Percentiles rank a stretch among this genome's conserved stretches.
Conservation (phyloP, 331 rosid genomes). For the Malus hybrid region DNA sequence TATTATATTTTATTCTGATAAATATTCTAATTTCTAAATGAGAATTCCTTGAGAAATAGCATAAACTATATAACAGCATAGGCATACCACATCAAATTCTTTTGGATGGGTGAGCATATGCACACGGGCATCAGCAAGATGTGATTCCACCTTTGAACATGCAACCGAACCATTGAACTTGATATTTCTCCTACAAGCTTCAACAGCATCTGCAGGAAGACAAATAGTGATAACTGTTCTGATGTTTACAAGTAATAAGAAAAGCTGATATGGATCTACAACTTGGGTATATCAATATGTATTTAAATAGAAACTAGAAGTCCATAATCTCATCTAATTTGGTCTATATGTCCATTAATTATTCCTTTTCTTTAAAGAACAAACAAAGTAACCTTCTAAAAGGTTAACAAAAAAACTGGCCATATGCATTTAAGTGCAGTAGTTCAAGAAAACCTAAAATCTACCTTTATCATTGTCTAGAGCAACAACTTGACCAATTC, state of each 20-base stretch:
- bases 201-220: conserved; percentile 66
- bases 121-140: conserved; percentile 93
- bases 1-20: not conserved
- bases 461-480: conserved; percentile 88
- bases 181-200: conserved; percentile 92
- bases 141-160: conserved; percentile 83
- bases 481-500: conserved; percentile 92
- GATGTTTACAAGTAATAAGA: conserved; percentile 12
- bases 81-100: conserved; percentile 87
- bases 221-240: conserved; percentile 5
- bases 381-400: not conserved
- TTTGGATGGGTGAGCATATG: conserved; percentile 92
- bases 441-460: not conserved
- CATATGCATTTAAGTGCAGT: not conserved
- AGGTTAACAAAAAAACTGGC: not conserved
- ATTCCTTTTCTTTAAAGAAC: not conserved
- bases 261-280: not conserved
- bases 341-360: not conserved
- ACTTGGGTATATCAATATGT: not conserved
- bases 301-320: not conserved
- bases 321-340: not conserved
- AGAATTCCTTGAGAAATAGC: not conserved
- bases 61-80: conserved; percentile 1
- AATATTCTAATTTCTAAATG: not conserved
- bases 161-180: conserved; percentile 95